Base-by-base conservation (phyloP, 805 yeast species). In the Saccharomycopsis lassenensis region DNA sequence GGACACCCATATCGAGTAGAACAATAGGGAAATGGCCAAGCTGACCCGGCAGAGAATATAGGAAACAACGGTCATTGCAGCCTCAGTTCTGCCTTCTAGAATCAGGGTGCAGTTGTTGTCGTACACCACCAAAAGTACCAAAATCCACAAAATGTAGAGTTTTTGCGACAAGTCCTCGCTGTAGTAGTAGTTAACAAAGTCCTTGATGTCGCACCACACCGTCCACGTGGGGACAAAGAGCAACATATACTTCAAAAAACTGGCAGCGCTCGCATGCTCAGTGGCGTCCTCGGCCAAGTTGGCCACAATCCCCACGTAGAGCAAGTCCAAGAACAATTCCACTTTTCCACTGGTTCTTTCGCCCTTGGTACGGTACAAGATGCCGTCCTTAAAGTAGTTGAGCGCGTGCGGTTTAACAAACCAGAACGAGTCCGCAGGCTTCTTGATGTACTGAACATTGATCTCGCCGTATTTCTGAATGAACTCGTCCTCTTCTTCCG, bases 131-230 rank as follows among this genome's bases (percentile, higher is more conserved):
- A 76, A 55, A 26, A 74, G 52, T 1, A 56, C 48, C 44, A 75
- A 52, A 12, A 67, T 61, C 79, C 78, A 72, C 14, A 73, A 43
- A 12, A 74, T 62, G 48, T 65, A 69, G 0, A 57, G 6, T 37
- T 66, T 63, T 48, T 77, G 83, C 3, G 69, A 48, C 33, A 75
- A 51, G 52, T 77, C 82, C 46, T 74, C 77, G 40, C 59, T 71
- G 49, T 67, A 76, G 53, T 72, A 75, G 48, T 71, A 74, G 52
- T 76, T 73, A 64, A 73, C 71, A 46, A 74, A 63, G 40, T 74
- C 80, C 47, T 72, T 70, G 40, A 75, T 57, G 47, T 74, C 81
- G n/a, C 64, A 52, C 82, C 83, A 76, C 16, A 75, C 69, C 15
- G 64, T 65, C 71, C 74, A 77, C n/a, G 74, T 65, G 0, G 79